phyloP scores from a whole-genome alignment of 352 stramenopile genomes.

The Phytophthora citricola region DNA sequence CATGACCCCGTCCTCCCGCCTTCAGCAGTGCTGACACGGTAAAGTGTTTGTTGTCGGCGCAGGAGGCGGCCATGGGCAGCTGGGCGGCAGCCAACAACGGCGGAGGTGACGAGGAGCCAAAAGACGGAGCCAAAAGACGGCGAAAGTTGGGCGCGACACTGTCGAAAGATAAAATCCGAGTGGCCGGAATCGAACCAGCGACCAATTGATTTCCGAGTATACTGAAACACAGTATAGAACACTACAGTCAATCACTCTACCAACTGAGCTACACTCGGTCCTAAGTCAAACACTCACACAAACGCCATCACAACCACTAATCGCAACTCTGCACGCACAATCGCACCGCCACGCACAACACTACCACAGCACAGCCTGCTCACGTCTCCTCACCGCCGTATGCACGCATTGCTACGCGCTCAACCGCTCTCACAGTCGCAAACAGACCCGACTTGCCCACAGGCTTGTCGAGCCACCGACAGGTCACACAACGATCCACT shows the following conservation, averaged over 20 bases:
- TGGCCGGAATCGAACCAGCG: neutral
- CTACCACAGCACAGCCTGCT: neutral
- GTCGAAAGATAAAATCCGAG: neutral
- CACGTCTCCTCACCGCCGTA: neutral
- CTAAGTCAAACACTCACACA: neutral
- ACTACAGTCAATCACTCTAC: neutral
- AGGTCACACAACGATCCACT: neutral
- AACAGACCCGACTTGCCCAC: neutral
- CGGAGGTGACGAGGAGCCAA: neutral
- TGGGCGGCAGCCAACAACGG: neutral
- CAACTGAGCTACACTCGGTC: neutral
- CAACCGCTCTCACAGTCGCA: neutral
- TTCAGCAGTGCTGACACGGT: too few species aligned
- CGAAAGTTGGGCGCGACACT: neutral
- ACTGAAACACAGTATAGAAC: conserved; percentile 1
- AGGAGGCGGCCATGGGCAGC: too few species aligned
- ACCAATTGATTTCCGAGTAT: neutral
- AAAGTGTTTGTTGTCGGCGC: too few species aligned
- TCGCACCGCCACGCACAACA: neutral
- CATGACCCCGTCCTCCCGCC: too few species aligned
- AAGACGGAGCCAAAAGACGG: neutral
- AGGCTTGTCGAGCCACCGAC: neutral
- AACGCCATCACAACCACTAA: neutral
- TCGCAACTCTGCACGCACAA: neutral
- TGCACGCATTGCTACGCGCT: neutral